Percentiles rank a stretch among this genome's conserved stretches.
Evolutionary conservation across 257 asterid species (phyloP).

Genomic region (Capsicum rhomboideum): DNA sequence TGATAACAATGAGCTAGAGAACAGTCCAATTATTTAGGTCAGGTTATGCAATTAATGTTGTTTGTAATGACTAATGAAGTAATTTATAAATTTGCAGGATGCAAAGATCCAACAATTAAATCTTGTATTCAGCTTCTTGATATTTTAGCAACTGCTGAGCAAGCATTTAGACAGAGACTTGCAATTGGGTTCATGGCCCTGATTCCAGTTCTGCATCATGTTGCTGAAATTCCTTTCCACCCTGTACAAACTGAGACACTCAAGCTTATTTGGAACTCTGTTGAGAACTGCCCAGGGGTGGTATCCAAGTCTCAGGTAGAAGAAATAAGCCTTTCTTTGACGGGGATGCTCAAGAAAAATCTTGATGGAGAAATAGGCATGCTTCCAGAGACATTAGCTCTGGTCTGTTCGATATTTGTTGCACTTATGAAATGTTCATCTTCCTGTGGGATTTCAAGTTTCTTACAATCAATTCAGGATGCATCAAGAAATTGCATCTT

Average conservation of each 20-base stretch:
- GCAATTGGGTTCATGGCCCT: constrained; percentile 81
- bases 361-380: constrained; percentile 56
- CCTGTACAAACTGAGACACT: constrained; percentile 55
- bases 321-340: constrained; percentile 54
- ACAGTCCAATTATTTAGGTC: background rate
- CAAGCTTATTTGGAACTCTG: constrained; percentile 61
- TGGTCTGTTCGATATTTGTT: constrained; percentile 66
- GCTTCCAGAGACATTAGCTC: constrained; percentile 70
- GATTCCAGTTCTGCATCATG: constrained; percentile 62
- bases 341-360: constrained; percentile 59
- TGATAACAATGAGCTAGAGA: background rate
- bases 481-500: constrained; percentile 46
- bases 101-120: constrained; percentile 64
- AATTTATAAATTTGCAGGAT: constrained; percentile 35
- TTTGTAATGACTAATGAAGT: background rate
- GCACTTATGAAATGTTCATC: constrained; percentile 65
- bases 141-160: constrained; percentile 60
- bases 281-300: constrained; percentile 64
- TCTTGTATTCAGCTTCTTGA: constrained; percentile 83
- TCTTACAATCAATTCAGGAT: constrained; percentile 45
- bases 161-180: constrained; percentile 64
- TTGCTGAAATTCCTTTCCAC: constrained; percentile 78
- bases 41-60: background rate
- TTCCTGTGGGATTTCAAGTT: constrained; percentile 48
- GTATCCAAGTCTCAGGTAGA: constrained; percentile 52